Percentiles rank a stretch among this genome's conserved stretches.
Conservation (phyloP, 495 filamentous ascomycete species). For the Talaromyces thailandensis region DNA sequence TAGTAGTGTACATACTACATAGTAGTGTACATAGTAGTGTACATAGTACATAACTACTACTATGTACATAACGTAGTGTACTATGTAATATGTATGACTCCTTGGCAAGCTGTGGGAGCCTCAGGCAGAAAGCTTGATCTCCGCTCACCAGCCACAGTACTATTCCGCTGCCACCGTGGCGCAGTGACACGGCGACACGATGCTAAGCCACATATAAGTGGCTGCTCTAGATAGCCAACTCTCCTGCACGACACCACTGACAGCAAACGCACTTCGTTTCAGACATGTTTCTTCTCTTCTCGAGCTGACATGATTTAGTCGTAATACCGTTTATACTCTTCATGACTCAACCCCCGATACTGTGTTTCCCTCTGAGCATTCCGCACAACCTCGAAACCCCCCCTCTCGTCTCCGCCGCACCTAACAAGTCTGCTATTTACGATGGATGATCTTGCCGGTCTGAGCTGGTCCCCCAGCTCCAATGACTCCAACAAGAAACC, state of each 20-base stretch:
- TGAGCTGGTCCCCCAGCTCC: conserved; percentile 42
- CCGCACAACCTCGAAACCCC: neutral
- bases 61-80: too few relatives aligned
- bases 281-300: neutral
- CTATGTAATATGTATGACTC: too few relatives aligned
- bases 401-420: neutral
- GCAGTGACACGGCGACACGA: neutral
- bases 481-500: conserved; percentile 33
- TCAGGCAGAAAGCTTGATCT: neutral
- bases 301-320: neutral
- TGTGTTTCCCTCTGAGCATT: neutral
- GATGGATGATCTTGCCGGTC: conserved; percentile 52
- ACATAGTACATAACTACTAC: too few relatives aligned
- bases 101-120: neutral
- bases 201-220: neutral
- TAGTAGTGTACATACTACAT: too few relatives aligned
- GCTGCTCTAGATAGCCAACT: neutral
- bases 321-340: neutral
- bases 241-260: neutral
- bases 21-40: too few relatives aligned
- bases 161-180: neutral
- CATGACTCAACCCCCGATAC: neutral
- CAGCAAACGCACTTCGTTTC: neutral
- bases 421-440: neutral
- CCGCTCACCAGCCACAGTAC: neutral